Base-by-base conservation (phyloP, 2,329 filamentous ascomycete genomes). In the Talaromyces amestolkiae region DNA sequence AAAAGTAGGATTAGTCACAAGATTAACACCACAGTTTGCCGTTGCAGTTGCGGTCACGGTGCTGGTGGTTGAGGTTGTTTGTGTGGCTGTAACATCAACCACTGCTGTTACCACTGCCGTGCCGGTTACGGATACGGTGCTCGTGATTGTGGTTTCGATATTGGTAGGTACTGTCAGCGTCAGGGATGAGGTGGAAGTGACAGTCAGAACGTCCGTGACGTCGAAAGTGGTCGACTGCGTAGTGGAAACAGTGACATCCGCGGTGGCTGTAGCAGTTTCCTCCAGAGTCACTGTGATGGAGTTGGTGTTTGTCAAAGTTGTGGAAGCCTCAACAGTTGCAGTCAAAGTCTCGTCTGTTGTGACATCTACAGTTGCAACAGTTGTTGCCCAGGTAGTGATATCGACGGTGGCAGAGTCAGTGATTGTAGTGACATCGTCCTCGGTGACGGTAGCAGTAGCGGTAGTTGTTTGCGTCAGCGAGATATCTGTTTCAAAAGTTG, bases 1-100 rank as follows among this genome's bases (percentile, higher is more conserved):
- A 13, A 54, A 43, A 22, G 22, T 24, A 2, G 51, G 51, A 19
- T 63, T 63, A n/a, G 43, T 51, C n/a, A 58, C 54, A 13, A 63
- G 35, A 4, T 54, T 58, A 24, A 19, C 24, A 31, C 61, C 37
- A 17, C 24, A 45, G 15, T 8, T 43, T 9, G 37, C 35, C 37
- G 61, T 58, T n/a, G 53, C 9, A 19, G 53, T 39, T 35, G 33
- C 54, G 11, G 54, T 58, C 11, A 58, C 35, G n/a, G 35, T 58
- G 15, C 11, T 24, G 33, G 33, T 58, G 33, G 54, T 58, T 15
- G 54, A 58, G 9, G 33, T 39, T 58, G 33, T 58, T 11, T 35
- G 54, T 4, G 35, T 58, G 53, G 33, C 31, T 17, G 33, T 58
- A 10, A 58, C 35, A 15, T 58, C 54, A 2, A 39, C n/a, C 5